Evolutionary conservation across 306 rosid genomes (phyloP), one percentile per base, ranked within the genome.

Genomic region (Pterocarpus santalinus): DNA sequence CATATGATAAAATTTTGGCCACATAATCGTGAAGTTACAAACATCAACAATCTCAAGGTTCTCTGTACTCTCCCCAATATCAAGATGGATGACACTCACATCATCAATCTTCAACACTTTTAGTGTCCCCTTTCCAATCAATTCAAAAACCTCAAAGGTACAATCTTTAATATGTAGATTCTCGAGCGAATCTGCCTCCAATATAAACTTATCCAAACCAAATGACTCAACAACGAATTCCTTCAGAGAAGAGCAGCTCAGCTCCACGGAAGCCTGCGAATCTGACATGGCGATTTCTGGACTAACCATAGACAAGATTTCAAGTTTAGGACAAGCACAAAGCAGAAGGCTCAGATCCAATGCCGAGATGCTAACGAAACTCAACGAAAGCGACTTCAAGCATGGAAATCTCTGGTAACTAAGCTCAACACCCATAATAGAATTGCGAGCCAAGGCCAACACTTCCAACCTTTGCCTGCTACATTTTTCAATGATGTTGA

Each of bases 41-140:
- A 92, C 92, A 82, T 94, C 94, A 57, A 94, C 91, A 79, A 87
- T 81, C 88, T 92, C 92, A 7, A 92, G 93, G 82, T 88, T 94
- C 84, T 90, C 93, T 8, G 89, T 84, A 80, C 79, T 83, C 75
- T 90, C 97, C 5, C 90, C 94, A 80, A 94, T 83, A 72, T 91
- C 90, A 38, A 94, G 90, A 82, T 90, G 91, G 76, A 88, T 78
- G 49, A 91, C 89, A 81, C 89, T 86, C 68, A 90, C 94, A 69
- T 92, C 91, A 72, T 91, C 97, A 80, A 94, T 81, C 88, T 83
- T 90, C 72, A 94, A 64, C 57, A 76, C 85, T 65, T 85, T 85
- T 84, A 92, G 67, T 2, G 89, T 44, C 15, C 92, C 97, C 71
- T 94, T 90, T 39, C 92, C 87, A 55, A 85, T 34, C 73, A 92